These are phyloP conservation scores for Ganoderma resinaceum DNA, from an alignment of 1,284 basidiomycete genomes.

Conservation along the genomic window DNA sequence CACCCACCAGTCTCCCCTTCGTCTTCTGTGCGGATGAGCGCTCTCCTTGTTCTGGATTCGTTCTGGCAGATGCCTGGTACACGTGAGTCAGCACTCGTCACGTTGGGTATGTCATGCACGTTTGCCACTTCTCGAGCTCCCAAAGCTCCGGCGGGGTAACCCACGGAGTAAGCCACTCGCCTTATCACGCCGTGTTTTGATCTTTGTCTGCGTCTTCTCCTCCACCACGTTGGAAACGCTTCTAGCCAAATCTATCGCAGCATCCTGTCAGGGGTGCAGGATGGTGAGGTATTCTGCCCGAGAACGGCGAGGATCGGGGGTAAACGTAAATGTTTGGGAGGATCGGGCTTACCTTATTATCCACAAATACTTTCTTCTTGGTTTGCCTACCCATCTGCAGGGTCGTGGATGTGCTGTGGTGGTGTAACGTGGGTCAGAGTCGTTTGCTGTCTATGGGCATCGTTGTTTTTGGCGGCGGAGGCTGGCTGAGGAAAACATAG, in stretches of 20 bases:
- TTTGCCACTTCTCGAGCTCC: constrained; percentile 19
- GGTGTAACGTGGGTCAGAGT: constrained; percentile 9
- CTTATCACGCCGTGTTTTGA: constrained; percentile 32
- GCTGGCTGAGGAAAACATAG: constrained; percentile 1
- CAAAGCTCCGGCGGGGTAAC: constrained; percentile 15
- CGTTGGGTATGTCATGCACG: not conserved
- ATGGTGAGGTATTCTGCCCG: constrained; percentile 7
- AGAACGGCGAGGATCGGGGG: constrained; percentile 3
- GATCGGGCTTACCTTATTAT: constrained; percentile 29
- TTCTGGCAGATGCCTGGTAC: constrained; percentile 22
- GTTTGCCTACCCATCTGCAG: constrained; percentile 25
- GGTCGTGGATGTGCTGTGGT: not conserved
- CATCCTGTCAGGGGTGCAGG: constrained; percentile 31
- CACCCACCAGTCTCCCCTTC: constrained; percentile 35
- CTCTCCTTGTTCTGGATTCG: constrained; percentile 8
- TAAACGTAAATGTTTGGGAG: not conserved
- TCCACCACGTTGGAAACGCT: constrained; percentile 35
- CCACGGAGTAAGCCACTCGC: constrained; percentile 26
- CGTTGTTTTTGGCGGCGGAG: constrained; percentile 12
- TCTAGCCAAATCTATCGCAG: constrained; percentile 36
- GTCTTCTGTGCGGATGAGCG: constrained; percentile 19
- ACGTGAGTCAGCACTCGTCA: not conserved
- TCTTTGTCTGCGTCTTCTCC: constrained; percentile 33
- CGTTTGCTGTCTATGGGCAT: constrained; percentile 5
- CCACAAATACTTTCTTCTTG: constrained; percentile 32